Conservation (phyloP, 192 early-diverging fungal genomes). For the Coemansia sp. region DNA sequence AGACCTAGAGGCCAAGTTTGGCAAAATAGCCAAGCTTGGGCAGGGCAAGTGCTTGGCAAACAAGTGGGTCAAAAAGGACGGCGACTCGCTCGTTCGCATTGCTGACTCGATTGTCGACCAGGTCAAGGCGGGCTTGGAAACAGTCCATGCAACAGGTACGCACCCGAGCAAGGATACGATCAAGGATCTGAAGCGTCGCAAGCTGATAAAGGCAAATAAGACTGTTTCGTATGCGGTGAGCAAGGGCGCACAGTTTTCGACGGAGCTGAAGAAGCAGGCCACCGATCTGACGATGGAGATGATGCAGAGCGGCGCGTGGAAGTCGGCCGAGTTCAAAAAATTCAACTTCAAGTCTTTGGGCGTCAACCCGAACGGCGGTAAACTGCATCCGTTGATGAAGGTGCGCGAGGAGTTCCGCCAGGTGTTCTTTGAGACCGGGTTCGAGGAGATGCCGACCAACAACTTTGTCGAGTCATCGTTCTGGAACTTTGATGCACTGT, state of each 20-base stretch:
- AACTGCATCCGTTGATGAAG: constrained; percentile 98
- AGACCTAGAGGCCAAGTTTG: constrained; percentile 77
- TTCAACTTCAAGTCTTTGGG: constrained; percentile 97
- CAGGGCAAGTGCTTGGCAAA: constrained; percentile 95
- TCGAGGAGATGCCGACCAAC: constrained; percentile 99
- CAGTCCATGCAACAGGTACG: constrained; percentile 63
- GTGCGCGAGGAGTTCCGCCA: constrained; percentile 98
- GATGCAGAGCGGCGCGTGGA: constrained; percentile 91
- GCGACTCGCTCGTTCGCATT: constrained; percentile 68
- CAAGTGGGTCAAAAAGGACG: constrained; percentile 94
- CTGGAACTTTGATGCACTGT: constrained; percentile 99
- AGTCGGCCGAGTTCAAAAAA: constrained; percentile 91
- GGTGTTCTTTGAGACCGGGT: constrained; percentile 99
- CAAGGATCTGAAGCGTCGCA: constrained; percentile 77
- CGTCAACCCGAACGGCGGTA: constrained; percentile 75
- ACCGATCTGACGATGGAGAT: constrained; percentile 95
- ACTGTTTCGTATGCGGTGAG: constrained; percentile 75
- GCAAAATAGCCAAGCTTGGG: constrained; percentile 82
- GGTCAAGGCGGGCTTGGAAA: constrained; percentile 71
- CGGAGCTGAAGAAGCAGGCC: constrained; percentile 81
- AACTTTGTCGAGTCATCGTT: constrained; percentile 96
- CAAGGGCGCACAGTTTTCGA: constrained; percentile 89
- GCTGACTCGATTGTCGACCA: constrained; percentile 83
- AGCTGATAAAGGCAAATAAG: constrained; percentile 70
- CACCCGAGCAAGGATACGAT: constrained; percentile 65